Conservation (phyloP, 176 grass and related monocot genomes). For the Hyparrhenia diplandra region DNA sequence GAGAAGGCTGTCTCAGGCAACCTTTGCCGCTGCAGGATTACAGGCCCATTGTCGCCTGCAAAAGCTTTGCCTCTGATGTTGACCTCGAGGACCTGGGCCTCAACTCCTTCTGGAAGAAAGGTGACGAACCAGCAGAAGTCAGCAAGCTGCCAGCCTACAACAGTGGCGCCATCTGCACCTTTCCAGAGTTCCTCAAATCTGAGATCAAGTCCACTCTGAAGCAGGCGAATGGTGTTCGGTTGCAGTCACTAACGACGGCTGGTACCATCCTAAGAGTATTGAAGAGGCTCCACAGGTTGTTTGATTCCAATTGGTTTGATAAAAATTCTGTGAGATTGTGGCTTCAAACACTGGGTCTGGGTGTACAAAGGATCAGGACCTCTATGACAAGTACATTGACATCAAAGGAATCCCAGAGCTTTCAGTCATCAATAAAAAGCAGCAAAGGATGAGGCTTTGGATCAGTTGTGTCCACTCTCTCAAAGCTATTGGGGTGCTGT, state of each 20-base stretch:
- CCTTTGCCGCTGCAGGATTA: too few species aligned
- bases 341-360: slow-evolving; percentile 72
- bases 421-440: slow-evolving; percentile 40
- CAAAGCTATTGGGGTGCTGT: slow-evolving; percentile 59
- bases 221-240: background rate
- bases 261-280: slow-evolving; percentile 61
- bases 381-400: slow-evolving; percentile 64
- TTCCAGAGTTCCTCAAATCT: slow-evolving; percentile 75
- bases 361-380: slow-evolving; percentile 71
- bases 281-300: slow-evolving; percentile 47
- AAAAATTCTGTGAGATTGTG: slow-evolving; percentile 48
- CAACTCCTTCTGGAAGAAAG: slow-evolving; percentile 50
- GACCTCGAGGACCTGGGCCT: too few species aligned
- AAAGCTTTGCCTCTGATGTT: slow-evolving; percentile 1
- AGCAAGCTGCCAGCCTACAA: slow-evolving; percentile 44
- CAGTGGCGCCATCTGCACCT: slow-evolving; percentile 32
- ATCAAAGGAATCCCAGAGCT: slow-evolving; percentile 71
- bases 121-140: background rate
- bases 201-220: slow-evolving; percentile 50
- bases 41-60: too few species aligned
- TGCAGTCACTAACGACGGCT: background rate
- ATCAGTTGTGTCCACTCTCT: slow-evolving; percentile 64
- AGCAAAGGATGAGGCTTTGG: slow-evolving; percentile 57
- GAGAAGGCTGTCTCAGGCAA: too few species aligned
- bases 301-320: slow-evolving; percentile 38